Evolutionary conservation across 2,329 filamentous ascomycete species (phyloP).

Genomic region (Epichloe brachyelytri): DNA sequence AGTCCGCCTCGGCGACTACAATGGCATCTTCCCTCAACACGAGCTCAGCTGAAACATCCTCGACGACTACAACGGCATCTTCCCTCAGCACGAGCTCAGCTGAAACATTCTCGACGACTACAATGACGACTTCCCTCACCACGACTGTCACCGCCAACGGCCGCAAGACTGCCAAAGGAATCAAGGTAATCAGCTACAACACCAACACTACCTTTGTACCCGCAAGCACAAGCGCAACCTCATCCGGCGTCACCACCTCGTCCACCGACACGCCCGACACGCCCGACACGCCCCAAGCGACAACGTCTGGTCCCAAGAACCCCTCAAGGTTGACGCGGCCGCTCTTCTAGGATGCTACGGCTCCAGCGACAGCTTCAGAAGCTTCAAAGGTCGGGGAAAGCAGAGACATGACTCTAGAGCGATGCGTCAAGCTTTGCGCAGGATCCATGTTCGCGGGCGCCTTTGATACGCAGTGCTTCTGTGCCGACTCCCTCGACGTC

Average conservation of each 20-base stretch:
- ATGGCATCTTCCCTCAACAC: too few relatives aligned
- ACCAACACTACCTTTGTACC: not conserved
- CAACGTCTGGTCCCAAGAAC: slow-evolving; percentile 13
- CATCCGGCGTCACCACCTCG: slow-evolving; percentile 1
- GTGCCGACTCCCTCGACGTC: slow-evolving; percentile 27
- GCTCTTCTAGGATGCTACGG: slow-evolving; percentile 29
- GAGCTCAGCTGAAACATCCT: not conserved
- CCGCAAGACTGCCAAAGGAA: slow-evolving; percentile 5
- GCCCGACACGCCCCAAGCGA: slow-evolving; percentile 2
- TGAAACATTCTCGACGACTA: not conserved
- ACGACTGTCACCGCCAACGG: slow-evolving; percentile 15
- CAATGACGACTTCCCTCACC: slow-evolving; percentile 9
- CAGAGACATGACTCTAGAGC: slow-evolving; percentile 25
- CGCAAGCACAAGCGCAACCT: not conserved
- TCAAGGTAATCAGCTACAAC: not conserved
- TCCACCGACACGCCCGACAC: slow-evolving; percentile 1
- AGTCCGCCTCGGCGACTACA: not conserved
- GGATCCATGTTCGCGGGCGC: slow-evolving; percentile 26
- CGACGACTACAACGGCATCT: not conserved
- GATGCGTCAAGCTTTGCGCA: slow-evolving; percentile 25
- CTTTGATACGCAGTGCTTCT: slow-evolving; percentile 30
- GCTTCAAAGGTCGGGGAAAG: slow-evolving; percentile 20
- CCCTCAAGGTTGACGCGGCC: slow-evolving; percentile 19
- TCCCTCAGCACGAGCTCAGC: not conserved
- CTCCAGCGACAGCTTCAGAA: slow-evolving; percentile 21